Evolutionary conservation across 1,284 basidiomycete genomes (phyloP), one percentile per base, ranked within the genome.

Genomic region (Cryptococcus floricola): DNA sequence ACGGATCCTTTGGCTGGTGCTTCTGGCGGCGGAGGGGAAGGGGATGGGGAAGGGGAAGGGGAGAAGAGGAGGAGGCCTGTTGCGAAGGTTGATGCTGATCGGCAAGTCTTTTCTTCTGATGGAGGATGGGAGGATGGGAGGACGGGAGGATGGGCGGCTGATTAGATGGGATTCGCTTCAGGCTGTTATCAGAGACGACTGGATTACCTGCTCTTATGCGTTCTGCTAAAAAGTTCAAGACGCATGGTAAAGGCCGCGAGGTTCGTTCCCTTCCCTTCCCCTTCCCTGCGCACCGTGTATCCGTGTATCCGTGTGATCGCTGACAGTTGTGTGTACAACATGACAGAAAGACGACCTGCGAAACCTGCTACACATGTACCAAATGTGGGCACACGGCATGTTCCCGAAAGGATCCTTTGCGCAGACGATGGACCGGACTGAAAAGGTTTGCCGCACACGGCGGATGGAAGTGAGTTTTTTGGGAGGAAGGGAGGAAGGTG

Each of bases 371-470:
- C 84, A 86, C 61, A 78, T 88, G 52, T 96, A 96, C 70, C 90
- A 91, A 65, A 87, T 92, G 66, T 97, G 93, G 93, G 82, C 90
- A 2, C 93, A 96, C 74, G 83, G 83, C 63, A 82, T 97, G 82
- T 93, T 87, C 69, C 92, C 93, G 3, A 90, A 88, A 69, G 87
- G 83, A 8, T 85, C 87, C 50, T 94, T 96, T 73, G 80, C 80
- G 47, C 90, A 94, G 71, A 94, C 90, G 0, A 83, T 93, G 7
- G 78, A 83, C 37, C 81, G 86, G 3, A 83, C 95, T 5, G 93
- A 96, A 78, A 89, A 86, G 63, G 75, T 95, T 3, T 94, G 90
- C 69, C 87, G 88, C 63, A 85, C 87, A 2, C 84, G 84, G 50
- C 82, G 87, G 13, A 89, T 95, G 86, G 82, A 87, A 75, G 93